Evolutionary conservation across 768 basidiomycete genomes (phyloP).

Genomic region (Naganishia onofrii): DNA sequence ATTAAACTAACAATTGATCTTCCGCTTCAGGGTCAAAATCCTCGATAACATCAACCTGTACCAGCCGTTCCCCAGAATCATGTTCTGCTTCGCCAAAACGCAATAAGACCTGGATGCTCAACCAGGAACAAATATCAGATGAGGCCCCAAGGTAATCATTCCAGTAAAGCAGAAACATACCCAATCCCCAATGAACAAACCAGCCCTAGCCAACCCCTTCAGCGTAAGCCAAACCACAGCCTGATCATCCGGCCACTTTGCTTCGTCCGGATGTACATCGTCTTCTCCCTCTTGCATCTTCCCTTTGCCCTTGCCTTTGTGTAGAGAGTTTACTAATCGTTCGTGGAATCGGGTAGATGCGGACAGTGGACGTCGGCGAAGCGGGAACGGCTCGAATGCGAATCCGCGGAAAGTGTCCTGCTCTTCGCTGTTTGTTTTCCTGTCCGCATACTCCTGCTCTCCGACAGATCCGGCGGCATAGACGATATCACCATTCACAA

Average conservation of each 20-base stretch:
- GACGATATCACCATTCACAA: not conserved
- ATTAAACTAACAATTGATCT: slow-evolving; percentile 36
- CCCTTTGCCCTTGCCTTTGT: slow-evolving; percentile 1
- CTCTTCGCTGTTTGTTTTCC: not conserved
- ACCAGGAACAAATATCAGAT: slow-evolving; percentile 3
- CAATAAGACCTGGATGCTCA: slow-evolving; percentile 8
- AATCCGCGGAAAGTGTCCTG: slow-evolving; percentile 8
- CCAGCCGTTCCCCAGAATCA: slow-evolving; percentile 33
- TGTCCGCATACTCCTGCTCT: slow-evolving; percentile 4
- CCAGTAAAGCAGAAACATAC: slow-evolving; percentile 33
- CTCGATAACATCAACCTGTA: slow-evolving; percentile 43
- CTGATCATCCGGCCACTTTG: slow-evolving; percentile 34
- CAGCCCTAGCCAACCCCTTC: slow-evolving; percentile 45
- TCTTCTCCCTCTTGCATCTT: slow-evolving; percentile 20
- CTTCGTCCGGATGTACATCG: slow-evolving; percentile 21
- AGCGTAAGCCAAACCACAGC: slow-evolving; percentile 46
- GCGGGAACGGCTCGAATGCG: slow-evolving; percentile 10
- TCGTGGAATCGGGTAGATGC: not conserved
- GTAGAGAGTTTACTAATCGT: not conserved
- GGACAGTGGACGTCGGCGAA: not conserved
- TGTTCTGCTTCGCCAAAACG: slow-evolving; percentile 10
- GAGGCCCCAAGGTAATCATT: slow-evolving; percentile 24
- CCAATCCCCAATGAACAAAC: slow-evolving; percentile 51
- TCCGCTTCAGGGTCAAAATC: slow-evolving; percentile 34
- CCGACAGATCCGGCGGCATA: not conserved